phyloP scores from a whole-genome alignment of 257 asterid species.

The Linderniella brevidens region DNA sequence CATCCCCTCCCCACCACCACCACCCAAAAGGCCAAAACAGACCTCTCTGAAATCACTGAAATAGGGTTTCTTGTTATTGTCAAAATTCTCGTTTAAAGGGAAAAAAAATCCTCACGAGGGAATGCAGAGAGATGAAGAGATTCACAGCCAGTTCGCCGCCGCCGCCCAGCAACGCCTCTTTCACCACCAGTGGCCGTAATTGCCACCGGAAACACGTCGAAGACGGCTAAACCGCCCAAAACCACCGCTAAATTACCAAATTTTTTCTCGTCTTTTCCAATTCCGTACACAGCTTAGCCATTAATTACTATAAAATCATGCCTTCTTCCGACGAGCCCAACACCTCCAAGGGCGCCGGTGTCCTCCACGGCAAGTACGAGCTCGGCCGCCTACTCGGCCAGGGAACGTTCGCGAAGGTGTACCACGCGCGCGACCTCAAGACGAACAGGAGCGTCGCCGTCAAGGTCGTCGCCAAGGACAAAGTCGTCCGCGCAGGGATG shows the following conservation, averaged over 20 bases:
- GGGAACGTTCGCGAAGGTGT: conserved; percentile 50
- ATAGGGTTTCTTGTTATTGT: too few relatives aligned
- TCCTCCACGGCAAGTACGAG: conserved; percentile 25
- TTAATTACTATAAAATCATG: too few relatives aligned
- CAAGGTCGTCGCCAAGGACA: conserved; percentile 31
- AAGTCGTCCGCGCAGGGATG: conserved; percentile 26
- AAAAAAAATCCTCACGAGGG: conserved; percentile 20
- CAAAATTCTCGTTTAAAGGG: neutral
- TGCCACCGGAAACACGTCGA: conserved; percentile 86
- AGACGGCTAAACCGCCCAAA: conserved; percentile 42
- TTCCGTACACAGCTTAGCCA: too few relatives aligned
- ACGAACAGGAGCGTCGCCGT: conserved; percentile 33
- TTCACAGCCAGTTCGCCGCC: conserved; percentile 6
- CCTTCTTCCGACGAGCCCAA: too few relatives aligned
- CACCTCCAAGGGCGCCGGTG: neutral
- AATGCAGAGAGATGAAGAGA: conserved; percentile 75
- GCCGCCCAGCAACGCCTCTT: conserved; percentile 18
- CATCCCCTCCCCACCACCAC: too few relatives aligned
- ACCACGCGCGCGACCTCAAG: conserved; percentile 22
- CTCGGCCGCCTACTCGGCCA: conserved; percentile 29
- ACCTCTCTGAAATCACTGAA: too few relatives aligned
- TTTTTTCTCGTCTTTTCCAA: too few relatives aligned
- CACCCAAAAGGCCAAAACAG: too few relatives aligned
- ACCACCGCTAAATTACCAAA: neutral
- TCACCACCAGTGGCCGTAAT: conserved; percentile 32